Percentiles rank a stretch among this genome's conserved stretches.
Evolutionary conservation across 1,139 yeast genomes (phyloP).

Genomic region (Pneumocystis wakefieldiae): DNA sequence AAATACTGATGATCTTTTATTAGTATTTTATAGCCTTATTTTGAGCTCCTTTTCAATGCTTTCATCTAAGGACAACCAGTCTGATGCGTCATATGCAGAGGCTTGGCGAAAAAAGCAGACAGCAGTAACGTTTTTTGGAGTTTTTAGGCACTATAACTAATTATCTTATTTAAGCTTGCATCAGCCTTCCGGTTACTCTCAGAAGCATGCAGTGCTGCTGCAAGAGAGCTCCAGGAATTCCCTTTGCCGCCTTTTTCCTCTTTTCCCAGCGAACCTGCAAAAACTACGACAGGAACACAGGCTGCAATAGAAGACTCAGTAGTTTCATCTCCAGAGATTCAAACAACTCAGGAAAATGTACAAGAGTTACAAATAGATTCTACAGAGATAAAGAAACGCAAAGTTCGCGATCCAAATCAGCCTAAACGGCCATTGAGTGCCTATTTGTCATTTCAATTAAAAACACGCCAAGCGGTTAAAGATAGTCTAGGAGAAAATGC

Average conservation of each 20-base stretch:
- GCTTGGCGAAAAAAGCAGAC: neutral
- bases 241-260: neutral
- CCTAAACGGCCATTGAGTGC: slow-evolving; percentile 56
- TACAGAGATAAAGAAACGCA: slow-evolving; percentile 27
- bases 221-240: slow-evolving; percentile 6
- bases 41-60: neutral
- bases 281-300: neutral
- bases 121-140: neutral
- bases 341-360: neutral
- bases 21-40: neutral
- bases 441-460: slow-evolving; percentile 57
- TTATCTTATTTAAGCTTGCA: neutral
- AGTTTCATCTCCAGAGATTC: neutral
- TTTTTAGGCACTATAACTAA: neutral
- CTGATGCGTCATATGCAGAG: neutral
- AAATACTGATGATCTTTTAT: neutral
- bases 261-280: neutral
- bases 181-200: slow-evolving; percentile 6
- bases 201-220: slow-evolving; percentile 9
- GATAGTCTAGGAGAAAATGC: slow-evolving; percentile 46
- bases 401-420: slow-evolving; percentile 42
- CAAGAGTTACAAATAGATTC: neutral
- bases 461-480: slow-evolving; percentile 30
- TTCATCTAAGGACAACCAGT: neutral
- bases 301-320: neutral